phyloP scores from a whole-genome alignment of 257 asterid genomes.

The Jasminum sambac region DNA sequence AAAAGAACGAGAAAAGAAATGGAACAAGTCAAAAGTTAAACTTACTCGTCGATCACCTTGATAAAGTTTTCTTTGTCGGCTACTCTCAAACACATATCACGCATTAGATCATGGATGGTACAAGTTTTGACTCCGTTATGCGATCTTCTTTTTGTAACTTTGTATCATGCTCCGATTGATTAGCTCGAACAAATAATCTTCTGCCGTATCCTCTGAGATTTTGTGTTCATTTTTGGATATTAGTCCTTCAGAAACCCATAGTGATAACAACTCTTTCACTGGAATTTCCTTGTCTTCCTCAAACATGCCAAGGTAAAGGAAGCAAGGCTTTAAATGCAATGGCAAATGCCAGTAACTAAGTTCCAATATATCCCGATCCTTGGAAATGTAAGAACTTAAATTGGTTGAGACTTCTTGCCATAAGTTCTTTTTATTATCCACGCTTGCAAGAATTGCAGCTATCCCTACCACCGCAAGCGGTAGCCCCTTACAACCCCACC shows the following conservation, averaged over 20 bases:
- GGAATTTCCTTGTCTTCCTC: neutral
- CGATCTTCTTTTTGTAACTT: neutral
- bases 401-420: no score
- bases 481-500: slow-evolving; percentile 24
- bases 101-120: slow-evolving; percentile 3
- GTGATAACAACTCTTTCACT: neutral
- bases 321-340: slow-evolving; percentile 20
- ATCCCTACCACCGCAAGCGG: slow-evolving; percentile 23
- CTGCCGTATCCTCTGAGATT: slow-evolving; percentile 14
- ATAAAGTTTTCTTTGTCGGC: neutral
- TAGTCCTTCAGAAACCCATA: slow-evolving; percentile 18
- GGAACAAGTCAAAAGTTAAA: no score
- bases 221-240: neutral
- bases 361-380: no score
- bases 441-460: slow-evolving; percentile 20
- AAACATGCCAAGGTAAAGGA: slow-evolving; percentile 12
- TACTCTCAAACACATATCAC: slow-evolving; percentile 2
- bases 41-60: neutral
- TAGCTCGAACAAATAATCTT: slow-evolving; percentile 1
- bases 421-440: no score
- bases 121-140: slow-evolving; percentile 15
- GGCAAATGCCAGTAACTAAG: slow-evolving; percentile 15
- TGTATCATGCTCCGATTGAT: slow-evolving; percentile 14
- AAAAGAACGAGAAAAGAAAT: no score
- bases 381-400: no score